Conservation (phyloP, 257 asterid genomes). For the Rauvolfia tetraphylla region DNA sequence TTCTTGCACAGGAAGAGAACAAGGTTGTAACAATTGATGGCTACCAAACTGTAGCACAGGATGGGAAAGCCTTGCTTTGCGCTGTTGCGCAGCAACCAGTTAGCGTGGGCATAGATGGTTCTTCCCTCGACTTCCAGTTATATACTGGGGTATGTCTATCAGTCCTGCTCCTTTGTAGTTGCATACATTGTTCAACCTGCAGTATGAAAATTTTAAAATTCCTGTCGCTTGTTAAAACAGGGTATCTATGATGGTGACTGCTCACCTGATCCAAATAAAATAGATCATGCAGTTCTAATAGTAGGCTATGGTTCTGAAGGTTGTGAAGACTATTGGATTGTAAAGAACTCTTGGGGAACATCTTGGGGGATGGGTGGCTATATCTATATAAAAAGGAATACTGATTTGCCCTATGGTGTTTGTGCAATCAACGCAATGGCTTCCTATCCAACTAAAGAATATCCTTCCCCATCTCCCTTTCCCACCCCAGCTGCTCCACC, state of each 20-base stretch:
- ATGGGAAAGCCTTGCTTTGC: conserved; percentile 26
- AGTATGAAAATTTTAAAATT: neutral
- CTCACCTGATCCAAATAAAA: conserved; percentile 20
- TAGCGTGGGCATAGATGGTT: conserved; percentile 31
- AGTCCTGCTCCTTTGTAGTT: neutral
- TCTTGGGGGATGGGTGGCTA: conserved; percentile 37
- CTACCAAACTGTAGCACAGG: conserved; percentile 25
- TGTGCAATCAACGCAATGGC: conserved; percentile 36
- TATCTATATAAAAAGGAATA: conserved; percentile 21
- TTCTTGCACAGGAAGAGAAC: conserved; percentile 18
- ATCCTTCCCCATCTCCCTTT: conserved; percentile 10
- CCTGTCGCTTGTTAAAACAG: conserved; percentile 2
- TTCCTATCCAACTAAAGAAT: conserved; percentile 19
- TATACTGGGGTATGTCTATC: conserved; percentile 28
- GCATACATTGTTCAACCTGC: too few species aligned
- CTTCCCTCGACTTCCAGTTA: conserved; percentile 33
- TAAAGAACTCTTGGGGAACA: conserved; percentile 37
- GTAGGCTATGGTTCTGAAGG: conserved; percentile 36
- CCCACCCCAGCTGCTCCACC: conserved; percentile 14
- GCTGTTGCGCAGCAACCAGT: conserved; percentile 34
- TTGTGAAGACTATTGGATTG: conserved; percentile 31
- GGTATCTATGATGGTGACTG: conserved; percentile 36
- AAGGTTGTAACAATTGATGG: conserved; percentile 31
- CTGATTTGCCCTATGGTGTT: conserved; percentile 17
- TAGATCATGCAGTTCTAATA: conserved; percentile 30